Base-by-base conservation (phyloP, 805 yeast species). In the Lipomyces lipofer region DNA sequence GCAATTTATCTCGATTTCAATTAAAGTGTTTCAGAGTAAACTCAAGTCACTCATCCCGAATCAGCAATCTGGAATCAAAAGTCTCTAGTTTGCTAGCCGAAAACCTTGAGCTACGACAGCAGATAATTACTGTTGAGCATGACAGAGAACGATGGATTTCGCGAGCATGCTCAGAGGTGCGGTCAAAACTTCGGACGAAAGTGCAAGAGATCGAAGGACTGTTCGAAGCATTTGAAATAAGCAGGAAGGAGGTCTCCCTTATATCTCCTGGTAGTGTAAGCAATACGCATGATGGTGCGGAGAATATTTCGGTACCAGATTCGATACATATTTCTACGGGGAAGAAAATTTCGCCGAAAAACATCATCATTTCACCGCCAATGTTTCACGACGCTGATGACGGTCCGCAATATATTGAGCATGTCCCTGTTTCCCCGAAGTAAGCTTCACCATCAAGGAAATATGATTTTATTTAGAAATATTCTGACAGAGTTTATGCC, bases 61-160 rank as follows among this genome's bases (percentile, higher is more conserved):
- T 58, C 38, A 49, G 56, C 25, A 48, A 39, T 27, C 51, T 58
- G 9, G 62, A 58, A 44, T 10, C 50, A 12, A 50, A 51, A 44
- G 32, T 58, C 17, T 32, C 62, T 3, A 49, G 45, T 2, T 43
- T 58, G 12, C 30, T 56, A 6, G 47, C 59, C 22, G 62, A 58
- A 36, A 58, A 58, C 27, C 53, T 58, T 21, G 59, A 51, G 15
- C 49, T 58, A 8, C 58, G 62, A 6, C 60, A 56, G 25, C 53
- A 50, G 27, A 19, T 51, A 19, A 55, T 54, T 28, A 42, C 49
- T 1, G 48, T 56, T 8, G 56, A 58, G 39, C 60, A 54, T 19
- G 24, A 29, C 12, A 50, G 50, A 4, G 48, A 36, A 25, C 43
- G 35, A 24, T 51, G 43, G 53, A 38, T 56, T 12, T 15, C 43